Evolutionary conservation across 192 early-diverging fungal species (phyloP).

Genomic region (Dispira simplex): DNA sequence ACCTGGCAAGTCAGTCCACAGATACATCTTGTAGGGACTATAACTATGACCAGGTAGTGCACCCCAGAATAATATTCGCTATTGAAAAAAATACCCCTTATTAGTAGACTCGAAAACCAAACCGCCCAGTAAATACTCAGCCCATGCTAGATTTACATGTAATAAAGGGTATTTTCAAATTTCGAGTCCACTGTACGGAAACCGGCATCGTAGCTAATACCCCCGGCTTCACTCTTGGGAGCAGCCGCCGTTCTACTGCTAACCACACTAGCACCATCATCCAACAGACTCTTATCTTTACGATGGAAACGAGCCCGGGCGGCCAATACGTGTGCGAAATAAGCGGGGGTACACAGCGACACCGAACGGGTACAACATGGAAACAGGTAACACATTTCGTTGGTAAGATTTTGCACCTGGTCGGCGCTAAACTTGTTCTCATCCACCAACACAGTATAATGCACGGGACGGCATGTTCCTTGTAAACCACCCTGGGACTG

Average conservation of each 20-base stretch:
- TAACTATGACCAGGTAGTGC: no score
- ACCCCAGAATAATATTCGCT: no score
- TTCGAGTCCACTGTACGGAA: no score
- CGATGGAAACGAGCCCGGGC: slow-evolving; percentile 70
- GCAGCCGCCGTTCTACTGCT: not conserved
- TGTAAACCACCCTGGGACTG: slow-evolving; percentile 83
- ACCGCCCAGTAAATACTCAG: no score
- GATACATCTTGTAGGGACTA: no score
- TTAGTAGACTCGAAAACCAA: no score
- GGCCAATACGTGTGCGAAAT: slow-evolving; percentile 88
- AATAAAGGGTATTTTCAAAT: no score
- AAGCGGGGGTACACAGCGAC: slow-evolving; percentile 75
- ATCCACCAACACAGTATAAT: slow-evolving; percentile 83
- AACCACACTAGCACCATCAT: not conserved
- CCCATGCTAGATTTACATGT: no score
- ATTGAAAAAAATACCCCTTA: no score
- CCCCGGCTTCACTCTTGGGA: not conserved
- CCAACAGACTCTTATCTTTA: not conserved
- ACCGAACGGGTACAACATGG: slow-evolving; percentile 77
- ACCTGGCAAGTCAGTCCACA: no score
- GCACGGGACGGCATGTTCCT: slow-evolving; percentile 82
- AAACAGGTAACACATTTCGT: slow-evolving; percentile 80
- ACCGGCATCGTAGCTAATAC: no score
- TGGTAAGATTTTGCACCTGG: slow-evolving; percentile 71
- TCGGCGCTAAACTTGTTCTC: slow-evolving; percentile 71